Conservation (phyloP, 768 basidiomycete species). For the Rhizopogon salebrosus region DNA sequence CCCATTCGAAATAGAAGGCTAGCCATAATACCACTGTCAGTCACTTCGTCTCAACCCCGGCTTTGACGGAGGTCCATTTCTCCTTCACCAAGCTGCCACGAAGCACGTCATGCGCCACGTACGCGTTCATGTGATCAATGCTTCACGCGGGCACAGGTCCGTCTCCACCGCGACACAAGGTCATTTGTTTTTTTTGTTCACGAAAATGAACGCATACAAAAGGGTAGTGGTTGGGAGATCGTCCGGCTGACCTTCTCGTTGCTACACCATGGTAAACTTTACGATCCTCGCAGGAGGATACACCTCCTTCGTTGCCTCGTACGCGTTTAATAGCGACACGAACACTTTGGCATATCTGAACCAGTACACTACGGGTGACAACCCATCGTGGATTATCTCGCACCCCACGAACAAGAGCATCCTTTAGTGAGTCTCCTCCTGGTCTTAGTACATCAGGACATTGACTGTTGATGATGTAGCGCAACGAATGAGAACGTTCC, state of each 20-base stretch:
- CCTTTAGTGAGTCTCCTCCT: conserved; percentile 47
- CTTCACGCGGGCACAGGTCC: background rate
- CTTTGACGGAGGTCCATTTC: background rate
- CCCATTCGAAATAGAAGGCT: no score
- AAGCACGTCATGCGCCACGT: conserved; percentile 1
- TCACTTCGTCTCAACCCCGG: background rate
- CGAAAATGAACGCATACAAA: background rate
- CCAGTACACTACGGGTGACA: conserved; percentile 37
- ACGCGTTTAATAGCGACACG: conserved; percentile 51
- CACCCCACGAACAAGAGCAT: conserved; percentile 54
- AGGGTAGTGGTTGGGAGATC: background rate
- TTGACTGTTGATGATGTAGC: conserved; percentile 26
- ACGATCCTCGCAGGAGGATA: conserved; percentile 69
- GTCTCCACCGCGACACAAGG: background rate
- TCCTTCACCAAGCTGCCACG: background rate
- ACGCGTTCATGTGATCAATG: background rate
- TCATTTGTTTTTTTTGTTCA: background rate
- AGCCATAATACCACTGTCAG: no score
- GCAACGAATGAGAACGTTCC: conserved; percentile 50
- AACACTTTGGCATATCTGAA: conserved; percentile 41
- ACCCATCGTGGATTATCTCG: conserved; percentile 56
- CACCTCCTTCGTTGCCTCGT: conserved; percentile 53
- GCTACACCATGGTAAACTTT: conserved; percentile 52
- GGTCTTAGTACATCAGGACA: background rate
- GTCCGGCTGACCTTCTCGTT: background rate